Conservation (phyloP, 2,329 filamentous ascomycete species). For the Grosmannia huntii region DNA sequence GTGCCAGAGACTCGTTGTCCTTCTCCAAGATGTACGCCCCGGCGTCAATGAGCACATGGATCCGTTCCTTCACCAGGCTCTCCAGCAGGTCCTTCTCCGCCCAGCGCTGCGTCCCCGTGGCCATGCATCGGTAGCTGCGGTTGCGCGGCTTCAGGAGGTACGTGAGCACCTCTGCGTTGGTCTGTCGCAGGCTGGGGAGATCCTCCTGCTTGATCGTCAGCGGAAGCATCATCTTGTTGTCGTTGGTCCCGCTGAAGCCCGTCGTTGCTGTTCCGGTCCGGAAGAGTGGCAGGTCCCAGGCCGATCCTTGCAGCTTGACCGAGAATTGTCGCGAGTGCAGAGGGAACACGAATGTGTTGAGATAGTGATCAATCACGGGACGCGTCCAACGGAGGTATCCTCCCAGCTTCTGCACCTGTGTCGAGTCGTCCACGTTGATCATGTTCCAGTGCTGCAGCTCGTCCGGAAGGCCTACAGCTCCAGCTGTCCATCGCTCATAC, state of each 20-base stretch:
- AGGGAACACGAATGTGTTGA: constrained; percentile 54
- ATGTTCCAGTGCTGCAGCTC: constrained; percentile 37
- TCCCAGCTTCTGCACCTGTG: constrained; percentile 38
- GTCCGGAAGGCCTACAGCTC: constrained; percentile 24
- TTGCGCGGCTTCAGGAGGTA: constrained; percentile 43
- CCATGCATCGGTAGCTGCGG: constrained; percentile 27
- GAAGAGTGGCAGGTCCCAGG: constrained; percentile 52
- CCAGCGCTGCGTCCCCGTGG: constrained; percentile 22
- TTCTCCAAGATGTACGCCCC: constrained; percentile 53
- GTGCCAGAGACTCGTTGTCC: constrained; percentile 36
- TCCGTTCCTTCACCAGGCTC: constrained; percentile 21
- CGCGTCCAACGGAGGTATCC: constrained; percentile 32
- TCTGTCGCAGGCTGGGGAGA: constrained; percentile 40
- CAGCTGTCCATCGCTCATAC: constrained; percentile 38
- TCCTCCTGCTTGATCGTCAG: constrained; percentile 50
- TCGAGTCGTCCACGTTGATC: constrained; percentile 46
- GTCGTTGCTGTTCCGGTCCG: constrained; percentile 33
- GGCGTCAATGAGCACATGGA: constrained; percentile 48
- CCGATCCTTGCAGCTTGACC: constrained; percentile 49
- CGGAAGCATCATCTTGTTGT: constrained; percentile 46
- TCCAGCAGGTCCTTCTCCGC: constrained; percentile 32
- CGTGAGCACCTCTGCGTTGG: constrained; percentile 49
- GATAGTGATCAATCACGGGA: constrained; percentile 43
- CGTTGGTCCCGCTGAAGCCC: constrained; percentile 62
- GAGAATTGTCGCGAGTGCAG: constrained; percentile 51